Base-by-base conservation (phyloP, 345 rosid genomes). In the Cardiospermum halicacabum region DNA sequence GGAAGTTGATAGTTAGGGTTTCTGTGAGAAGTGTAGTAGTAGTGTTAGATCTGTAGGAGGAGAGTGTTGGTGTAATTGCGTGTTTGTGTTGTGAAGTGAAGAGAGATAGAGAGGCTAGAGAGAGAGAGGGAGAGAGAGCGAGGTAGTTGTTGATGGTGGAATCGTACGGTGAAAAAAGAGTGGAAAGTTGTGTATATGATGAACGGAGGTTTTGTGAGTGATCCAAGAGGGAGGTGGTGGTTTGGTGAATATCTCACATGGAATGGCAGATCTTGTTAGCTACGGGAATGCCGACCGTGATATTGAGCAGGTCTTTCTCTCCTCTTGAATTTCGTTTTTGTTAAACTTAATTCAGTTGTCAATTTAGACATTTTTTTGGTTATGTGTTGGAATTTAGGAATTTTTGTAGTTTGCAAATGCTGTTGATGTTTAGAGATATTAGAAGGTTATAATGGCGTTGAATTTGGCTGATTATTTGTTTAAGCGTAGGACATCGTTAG, bases 181-280 rank as follows among this genome's bases (percentile, higher is more conserved):
- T 71, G 63, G 70, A 62, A 48, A 66, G 73, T 60, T 60, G 59
- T 58, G 80, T 79, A 67, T 87, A 89, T 77, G 83, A 92, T 88
- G 96, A 87, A 79, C 89, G 95, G 98, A 73, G 82, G 85, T 75
- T 82, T 75, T 74, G 81, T 43, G 83, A 81, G 80, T 73, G 85
- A 88, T 88, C 93, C 88, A 73, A 83, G 89, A 77, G 83, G 88
- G 85, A 73, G 89, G 74, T 72, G 84, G 78, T 69, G 69, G 77
- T 81, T 75, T 70, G 80, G 87, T 83, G 73, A 80, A 72, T 69
- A 74, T 73, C 64, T 85, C 96, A 81, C 90, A 93, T 93, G 97
- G 98, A 93, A 89, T 92, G 97, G 98, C 94, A 83, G 91, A 93
- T 90, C 96, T 86, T 86, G 84, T 78, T 88, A 81, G 88, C 86